Evolutionary conservation across 2,329 filamentous ascomycete species (phyloP).

Genomic region (Arthrocladium fulminans): DNA sequence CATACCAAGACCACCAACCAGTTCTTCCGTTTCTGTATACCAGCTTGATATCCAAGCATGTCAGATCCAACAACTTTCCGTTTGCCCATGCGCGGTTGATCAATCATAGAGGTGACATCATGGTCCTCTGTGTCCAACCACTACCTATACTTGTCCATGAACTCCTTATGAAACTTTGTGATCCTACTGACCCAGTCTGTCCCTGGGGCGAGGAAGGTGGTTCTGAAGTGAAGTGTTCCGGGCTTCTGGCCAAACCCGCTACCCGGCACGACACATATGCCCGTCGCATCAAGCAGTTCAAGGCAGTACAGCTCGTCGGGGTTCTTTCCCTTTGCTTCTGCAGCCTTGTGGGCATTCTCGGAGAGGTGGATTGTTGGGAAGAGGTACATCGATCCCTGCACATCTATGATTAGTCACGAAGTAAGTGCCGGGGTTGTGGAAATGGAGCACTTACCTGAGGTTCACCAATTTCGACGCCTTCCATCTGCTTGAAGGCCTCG

Average conservation of each 20-base stretch:
- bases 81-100: no score
- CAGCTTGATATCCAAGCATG: no score
- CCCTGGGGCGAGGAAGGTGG: conserved; percentile 90
- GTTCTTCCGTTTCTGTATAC: no score
- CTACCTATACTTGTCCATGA: conserved; percentile 68
- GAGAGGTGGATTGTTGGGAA: conserved; percentile 88
- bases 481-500: conserved; percentile 86
- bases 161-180: conserved; percentile 80
- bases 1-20: no score
- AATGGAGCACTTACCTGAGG: conserved; percentile 55
- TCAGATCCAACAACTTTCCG: no score
- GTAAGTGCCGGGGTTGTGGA: neutral
- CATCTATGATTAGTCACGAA: conserved; percentile 4
- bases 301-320: conserved; percentile 94
- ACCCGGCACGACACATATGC: conserved; percentile 87
- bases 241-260: conserved; percentile 91
- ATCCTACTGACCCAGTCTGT: conserved; percentile 89
- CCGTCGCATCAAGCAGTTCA: conserved; percentile 81
- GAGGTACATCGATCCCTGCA: conserved; percentile 90
- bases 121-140: no score
- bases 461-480: conserved; percentile 81
- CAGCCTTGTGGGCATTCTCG: conserved; percentile 65
- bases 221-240: conserved; percentile 85
- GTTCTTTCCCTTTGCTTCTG: conserved; percentile 60
- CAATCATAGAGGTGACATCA: no score